Evolutionary conservation across 1,284 basidiomycete species (phyloP), one percentile per base, ranked within the genome.

Genomic region (Phaffia rhodozyma): DNA sequence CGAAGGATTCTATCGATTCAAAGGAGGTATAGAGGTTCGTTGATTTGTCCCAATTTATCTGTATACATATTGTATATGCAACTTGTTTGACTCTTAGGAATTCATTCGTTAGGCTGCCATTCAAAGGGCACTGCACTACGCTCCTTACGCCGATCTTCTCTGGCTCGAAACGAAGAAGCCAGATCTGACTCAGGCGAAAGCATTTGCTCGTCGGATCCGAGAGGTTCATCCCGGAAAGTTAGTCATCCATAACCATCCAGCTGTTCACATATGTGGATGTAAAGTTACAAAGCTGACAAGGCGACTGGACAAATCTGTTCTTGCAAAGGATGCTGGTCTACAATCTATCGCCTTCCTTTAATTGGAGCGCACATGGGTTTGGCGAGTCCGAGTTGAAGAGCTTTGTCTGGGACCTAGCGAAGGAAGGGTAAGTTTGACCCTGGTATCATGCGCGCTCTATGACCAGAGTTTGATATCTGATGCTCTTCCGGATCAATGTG

Each of bases 311-410:
- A 16, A 43, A 30, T 23, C n/a, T 21, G 23, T 57, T 53, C 2
- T 25, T 38, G 16, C 18, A 50, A 60, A 74, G 73, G 71, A 78
- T 84, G 86, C 83, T 96, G 70, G 91, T 93, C n/a, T 96, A 94
- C 74, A 96, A 94, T 74, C 78, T 94, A 66, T 91, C 88, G 71
- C 91, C 91, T 3, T 90, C 87, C 71, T 96, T 96, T 80, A 93
- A 94, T 75, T 96, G 91, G 91, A 79, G 82, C 32, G 82, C 81
- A 16, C 86, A 88, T 71, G 91, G 91, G 21, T 92, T 88, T 76
- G 82, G 80, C 55, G 72, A 89, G 68, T 77, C 79, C 6, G 84
- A 86, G 67, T 76, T 96, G 72, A 89, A 87, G 80, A 84, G 82
- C 75, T 94, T 93, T 73, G 80, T 92, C 47, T 92, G 90, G 89